A percentile compares a stretch with the other conserved stretches of the same genome.
Conservation (phyloP, 257 asterid genomes). For the Paulownia fortunei region DNA sequence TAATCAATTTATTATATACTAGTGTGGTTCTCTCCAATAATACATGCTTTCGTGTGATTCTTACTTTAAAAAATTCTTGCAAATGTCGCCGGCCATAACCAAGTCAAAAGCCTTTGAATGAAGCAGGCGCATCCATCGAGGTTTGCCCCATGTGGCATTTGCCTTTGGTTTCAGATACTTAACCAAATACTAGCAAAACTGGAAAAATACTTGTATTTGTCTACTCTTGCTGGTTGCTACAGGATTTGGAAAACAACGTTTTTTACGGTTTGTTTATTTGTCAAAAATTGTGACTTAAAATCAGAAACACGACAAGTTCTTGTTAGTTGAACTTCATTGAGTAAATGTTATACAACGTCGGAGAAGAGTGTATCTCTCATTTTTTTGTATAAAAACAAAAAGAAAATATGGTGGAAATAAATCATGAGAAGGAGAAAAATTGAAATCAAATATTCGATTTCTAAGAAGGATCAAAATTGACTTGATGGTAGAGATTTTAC, state of each 20-base stretch:
- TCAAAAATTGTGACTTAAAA: too few species aligned
- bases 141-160: constrained; percentile 43
- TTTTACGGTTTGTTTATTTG: too few species aligned
- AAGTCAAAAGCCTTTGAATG: constrained; percentile 40
- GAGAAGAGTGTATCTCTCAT: not conserved
- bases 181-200: not conserved
- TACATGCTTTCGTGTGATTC: not conserved
- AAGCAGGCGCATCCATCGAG: constrained; percentile 36
- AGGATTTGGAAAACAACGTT: not conserved
- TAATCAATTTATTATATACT: not conserved
- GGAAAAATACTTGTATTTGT: not conserved
- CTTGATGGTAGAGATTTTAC: too few species aligned
- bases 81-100: constrained; percentile 48
- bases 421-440: too few species aligned
- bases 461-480: too few species aligned
- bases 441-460: too few species aligned
- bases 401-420: too few species aligned
- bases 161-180: constrained; percentile 24
- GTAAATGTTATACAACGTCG: not conserved
- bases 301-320: too few species aligned
- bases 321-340: too few species aligned
- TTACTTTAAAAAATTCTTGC: constrained; percentile 8
- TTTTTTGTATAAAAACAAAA: not conserved
- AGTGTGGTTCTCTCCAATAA: not conserved
- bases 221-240: not conserved